Evolutionary conservation across 352 stramenopile species (phyloP), one percentile per base, ranked within the genome.

Genomic region (Globisporangium megalacanthum): DNA sequence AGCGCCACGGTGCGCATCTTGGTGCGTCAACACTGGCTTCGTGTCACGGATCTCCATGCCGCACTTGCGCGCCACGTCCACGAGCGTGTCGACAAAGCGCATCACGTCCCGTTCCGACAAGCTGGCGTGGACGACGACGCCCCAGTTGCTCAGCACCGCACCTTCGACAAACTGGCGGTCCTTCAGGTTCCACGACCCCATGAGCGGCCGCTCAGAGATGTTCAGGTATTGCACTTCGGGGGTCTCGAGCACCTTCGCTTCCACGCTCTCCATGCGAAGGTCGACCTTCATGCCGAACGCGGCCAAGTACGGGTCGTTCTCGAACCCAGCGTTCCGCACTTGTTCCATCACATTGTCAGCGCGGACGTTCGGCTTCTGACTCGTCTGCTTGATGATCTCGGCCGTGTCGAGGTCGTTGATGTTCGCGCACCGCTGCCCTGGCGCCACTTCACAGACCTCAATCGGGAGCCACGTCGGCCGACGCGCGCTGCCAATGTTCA

Each of bases 401-500:
- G 83, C 79, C 22, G 83, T 92, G 54, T 96, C 78, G 22, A 79
- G 60, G 2, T 94, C 84, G 33, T 87, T 89, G 22, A 91, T 88
- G 46, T 87, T 86, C 0, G 77, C 49, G 39, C 85, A 88, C 22
- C 75, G 72, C 61, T 96, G 85, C 13, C 84, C 77, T 0, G 78
- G 71, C 0, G 79, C 72, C 9, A 92, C 78, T 47, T 86, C 66
- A 44, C 86, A 96, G n/a, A 94, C 36, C 57, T 96, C 86, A 15
- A 96, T 83, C 11, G 86, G 86, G 33, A 94, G 49, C 70, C 77
- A 96, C 20, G 71, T 80, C 5, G 72, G 52, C 44, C 69, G 73
- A 29, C 65, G 54, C 57, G 75, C 75, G 39, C 64, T 82, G 6
- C 84, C 84, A 2, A 95, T 72, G 52, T 92, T 87, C 4, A 94